A percentile compares a stretch with the other conserved stretches of the same genome.
Evolutionary conservation across 2,329 filamentous ascomycete genomes (phyloP).

Genomic region (Byssochlamys sp.): DNA sequence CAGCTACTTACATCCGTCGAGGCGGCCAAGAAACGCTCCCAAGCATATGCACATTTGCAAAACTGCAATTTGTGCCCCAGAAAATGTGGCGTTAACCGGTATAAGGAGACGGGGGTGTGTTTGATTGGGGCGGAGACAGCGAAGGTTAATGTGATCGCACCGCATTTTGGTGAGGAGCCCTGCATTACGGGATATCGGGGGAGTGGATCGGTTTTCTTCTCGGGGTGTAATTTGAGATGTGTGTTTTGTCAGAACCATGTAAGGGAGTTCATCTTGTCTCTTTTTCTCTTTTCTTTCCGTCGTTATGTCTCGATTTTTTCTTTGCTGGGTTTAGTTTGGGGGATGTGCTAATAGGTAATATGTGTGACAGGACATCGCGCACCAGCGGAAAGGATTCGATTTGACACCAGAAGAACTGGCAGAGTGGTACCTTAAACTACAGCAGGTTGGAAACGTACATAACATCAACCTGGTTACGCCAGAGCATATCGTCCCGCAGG

Average conservation of each 20-base stretch:
- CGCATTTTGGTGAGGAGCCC: conserved; percentile 76
- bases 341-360: not conserved
- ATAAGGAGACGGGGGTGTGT: conserved; percentile 66
- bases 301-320: not conserved
- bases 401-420: conserved; percentile 68
- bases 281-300: too few relatives aligned
- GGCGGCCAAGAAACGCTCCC: conserved; percentile 61
- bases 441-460: conserved; percentile 69
- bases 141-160: conserved; percentile 75
- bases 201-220: conserved; percentile 73
- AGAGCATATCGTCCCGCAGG: conserved; percentile 77
- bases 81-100: conserved; percentile 70
- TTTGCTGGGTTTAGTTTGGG: not conserved
- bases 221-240: conserved; percentile 64
- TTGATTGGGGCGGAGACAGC: conserved; percentile 63
- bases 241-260: conserved; percentile 66
- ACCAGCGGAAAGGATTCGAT: conserved; percentile 71
- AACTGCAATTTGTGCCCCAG: conserved; percentile 76
- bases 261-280: conserved; percentile 1
- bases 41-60: conserved; percentile 63
- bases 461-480: conserved; percentile 84
- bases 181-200: conserved; percentile 76
- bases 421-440: conserved; percentile 74
- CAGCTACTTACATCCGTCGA: conserved; percentile 58
- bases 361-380: conserved; percentile 55